Base-by-base conservation (phyloP, 306 rosid species). In the Malus sylvestris region DNA sequence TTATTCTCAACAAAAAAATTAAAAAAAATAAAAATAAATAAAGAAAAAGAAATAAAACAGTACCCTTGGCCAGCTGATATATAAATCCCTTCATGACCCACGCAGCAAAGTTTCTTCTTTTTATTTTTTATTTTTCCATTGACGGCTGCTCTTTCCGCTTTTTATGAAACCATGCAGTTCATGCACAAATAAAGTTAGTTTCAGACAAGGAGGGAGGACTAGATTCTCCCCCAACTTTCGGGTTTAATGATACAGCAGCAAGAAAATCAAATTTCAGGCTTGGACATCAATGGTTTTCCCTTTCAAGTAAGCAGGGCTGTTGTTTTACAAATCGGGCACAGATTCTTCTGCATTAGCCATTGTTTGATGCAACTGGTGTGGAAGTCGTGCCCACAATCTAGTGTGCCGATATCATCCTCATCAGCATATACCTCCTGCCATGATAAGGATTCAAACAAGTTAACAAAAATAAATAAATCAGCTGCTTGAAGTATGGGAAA, bases 381-480 rank as follows among this genome's bases (percentile, higher is more conserved):
- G 86, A 93, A 93, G 73, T 87, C 89, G 45, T 93, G 98, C 78
- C 96, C 98, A 81, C 98, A 93, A 78, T 93, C 96, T 22, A 93
- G 89, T 64, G 78, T 82, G 73, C 96, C 96, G 65, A 93, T 63
- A 79, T 76, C 83, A 72, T 87, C 94, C 66, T 92, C 94, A 68
- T 85, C 88, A 62, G 76, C 83, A 74, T 83, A 90, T 71, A 81
- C 83, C 81, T 93, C 98, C 98, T 93, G 89, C 70, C 46, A 81
- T 74, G 49, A 71, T 15, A 5, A 38, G 63, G 75, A 49, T 63
- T 69, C 11, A 46, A 57, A 75, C 55, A 61, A 76, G 64, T 57
- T 65, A 66, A 69, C 68, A 40, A 44, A 44, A 29, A 70, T 38
- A 71, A 79, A 25, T n/a, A n/a, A 44, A 49, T 40, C 58, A 71